Evolutionary conservation across 176 grass and related monocot genomes (phyloP).

Genomic region (Oryza glumipatula): DNA sequence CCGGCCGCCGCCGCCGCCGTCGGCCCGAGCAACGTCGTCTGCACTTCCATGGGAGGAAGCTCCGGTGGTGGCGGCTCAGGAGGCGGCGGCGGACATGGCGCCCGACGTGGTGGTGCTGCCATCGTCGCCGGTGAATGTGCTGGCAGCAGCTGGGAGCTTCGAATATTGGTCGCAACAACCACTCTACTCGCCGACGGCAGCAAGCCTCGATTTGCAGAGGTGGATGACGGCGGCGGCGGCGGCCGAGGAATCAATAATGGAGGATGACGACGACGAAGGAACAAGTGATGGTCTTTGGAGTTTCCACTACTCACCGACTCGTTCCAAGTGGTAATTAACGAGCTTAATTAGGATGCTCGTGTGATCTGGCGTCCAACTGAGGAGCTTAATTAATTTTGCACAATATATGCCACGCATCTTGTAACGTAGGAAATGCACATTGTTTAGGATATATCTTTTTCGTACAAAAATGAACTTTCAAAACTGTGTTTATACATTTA

Average conservation of each 20-base stretch:
- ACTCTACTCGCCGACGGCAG: conserved; percentile 17
- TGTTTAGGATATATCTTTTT: too few species aligned
- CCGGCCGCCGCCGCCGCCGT: neutral
- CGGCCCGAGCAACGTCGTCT: neutral
- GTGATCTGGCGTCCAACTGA: too few species aligned
- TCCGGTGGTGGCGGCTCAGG: neutral
- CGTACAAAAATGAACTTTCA: too few species aligned
- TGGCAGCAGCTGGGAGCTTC: neutral
- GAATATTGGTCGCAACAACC: conserved; percentile 24
- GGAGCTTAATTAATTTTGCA: too few species aligned
- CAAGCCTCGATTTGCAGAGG: neutral
- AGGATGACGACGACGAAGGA: neutral
- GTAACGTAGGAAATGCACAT: too few species aligned
- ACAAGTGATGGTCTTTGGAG: neutral
- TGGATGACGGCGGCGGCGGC: neutral
- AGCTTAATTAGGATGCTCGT: too few species aligned
- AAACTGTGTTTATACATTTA: too few species aligned
- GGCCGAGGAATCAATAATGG: neutral
- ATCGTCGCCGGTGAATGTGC: neutral
- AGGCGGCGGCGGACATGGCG: too few species aligned
- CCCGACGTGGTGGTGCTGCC: too few species aligned
- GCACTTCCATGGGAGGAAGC: neutral
- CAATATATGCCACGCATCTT: too few species aligned
- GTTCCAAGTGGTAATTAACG: too few species aligned
- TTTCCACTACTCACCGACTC: neutral